Percentiles rank a stretch among this genome's conserved stretches.
Evolutionary conservation across 805 yeast genomes (phyloP).

Genomic region (Kazachstania taianensis): DNA sequence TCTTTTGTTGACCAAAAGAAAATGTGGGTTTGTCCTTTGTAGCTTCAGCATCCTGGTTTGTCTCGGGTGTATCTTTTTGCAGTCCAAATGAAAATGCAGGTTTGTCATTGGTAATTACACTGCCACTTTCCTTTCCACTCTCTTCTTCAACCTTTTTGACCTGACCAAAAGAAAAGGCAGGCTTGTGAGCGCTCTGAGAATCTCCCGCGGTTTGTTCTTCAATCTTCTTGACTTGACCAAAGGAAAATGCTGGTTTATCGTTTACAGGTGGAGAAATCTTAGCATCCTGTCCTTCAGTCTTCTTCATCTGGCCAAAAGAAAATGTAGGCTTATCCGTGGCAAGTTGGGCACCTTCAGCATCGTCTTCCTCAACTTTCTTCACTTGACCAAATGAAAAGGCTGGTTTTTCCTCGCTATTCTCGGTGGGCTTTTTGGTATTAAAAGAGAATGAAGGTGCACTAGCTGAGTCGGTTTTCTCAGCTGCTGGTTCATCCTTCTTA

Average conservation of each 20-base stretch:
- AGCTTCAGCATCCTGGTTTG: not conserved
- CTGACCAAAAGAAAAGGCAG: slow-evolving; percentile 11
- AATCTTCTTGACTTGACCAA: slow-evolving; percentile 6
- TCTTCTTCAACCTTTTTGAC: too few relatives aligned
- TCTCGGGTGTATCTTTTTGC: not conserved
- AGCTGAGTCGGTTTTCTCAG: not conserved
- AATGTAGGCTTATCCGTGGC: too few relatives aligned
- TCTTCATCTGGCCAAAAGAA: slow-evolving; percentile 17
- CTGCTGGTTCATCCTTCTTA: slow-evolving; percentile 1
- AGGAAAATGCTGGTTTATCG: slow-evolving; percentile 7
- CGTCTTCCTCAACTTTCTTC: not conserved
- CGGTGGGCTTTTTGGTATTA: slow-evolving; percentile 5
- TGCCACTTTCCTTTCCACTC: not conserved
- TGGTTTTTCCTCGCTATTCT: slow-evolving; percentile 7
- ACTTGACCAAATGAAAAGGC: slow-evolving; percentile 18
- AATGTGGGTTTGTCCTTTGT: slow-evolving; percentile 6
- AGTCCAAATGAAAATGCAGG: slow-evolving; percentile 21
- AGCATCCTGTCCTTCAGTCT: too few relatives aligned
- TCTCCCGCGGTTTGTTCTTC: not conserved
- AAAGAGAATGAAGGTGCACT: slow-evolving; percentile 23
- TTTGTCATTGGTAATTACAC: slow-evolving; percentile 1
- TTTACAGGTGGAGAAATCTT: not conserved
- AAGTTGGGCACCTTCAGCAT: too few relatives aligned
- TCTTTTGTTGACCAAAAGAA: slow-evolving; percentile 6
- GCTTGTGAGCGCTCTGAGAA: not conserved